Evolutionary conservation across 176 grass and related monocot genomes (phyloP).

Genomic region (Luzula sylvatica): DNA sequence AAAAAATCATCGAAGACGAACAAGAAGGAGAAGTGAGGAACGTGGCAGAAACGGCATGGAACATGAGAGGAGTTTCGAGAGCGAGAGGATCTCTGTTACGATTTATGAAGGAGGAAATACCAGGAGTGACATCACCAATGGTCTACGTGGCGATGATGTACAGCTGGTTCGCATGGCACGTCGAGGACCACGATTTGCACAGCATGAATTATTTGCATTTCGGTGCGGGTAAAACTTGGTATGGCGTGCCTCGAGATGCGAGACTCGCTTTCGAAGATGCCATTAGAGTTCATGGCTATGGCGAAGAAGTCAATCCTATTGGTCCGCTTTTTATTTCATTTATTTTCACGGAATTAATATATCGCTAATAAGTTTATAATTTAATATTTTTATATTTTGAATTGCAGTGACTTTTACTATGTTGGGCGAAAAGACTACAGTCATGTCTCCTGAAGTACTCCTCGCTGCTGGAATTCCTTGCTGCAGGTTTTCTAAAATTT

Average conservation of each 20-base stretch:
- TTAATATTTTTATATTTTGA: not conserved
- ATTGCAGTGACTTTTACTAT: constrained; percentile 87
- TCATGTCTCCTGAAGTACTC: constrained; percentile 95
- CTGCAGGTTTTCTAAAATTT: constrained; percentile 77
- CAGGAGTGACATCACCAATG: constrained; percentile 96
- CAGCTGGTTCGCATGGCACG: constrained; percentile 99
- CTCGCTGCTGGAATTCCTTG: constrained; percentile 79
- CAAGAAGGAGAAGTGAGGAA: constrained; percentile 29
- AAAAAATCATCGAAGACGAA: constrained; percentile 12
- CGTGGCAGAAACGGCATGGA: constrained; percentile 90
- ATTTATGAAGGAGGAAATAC: constrained; percentile 80
- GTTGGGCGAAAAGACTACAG: constrained; percentile 87
- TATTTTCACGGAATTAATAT: not conserved
- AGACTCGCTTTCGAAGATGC: constrained; percentile 86
- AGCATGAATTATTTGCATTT: constrained; percentile 97
- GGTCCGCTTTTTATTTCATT: constrained; percentile 47
- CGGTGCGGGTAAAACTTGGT: constrained; percentile 87
- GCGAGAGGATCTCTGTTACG: constrained; percentile 60
- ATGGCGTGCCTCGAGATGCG: constrained; percentile 86
- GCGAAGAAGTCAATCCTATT: constrained; percentile 81
- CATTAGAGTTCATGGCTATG: constrained; percentile 73
- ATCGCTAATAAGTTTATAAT: not conserved
- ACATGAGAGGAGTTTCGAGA: constrained; percentile 83
- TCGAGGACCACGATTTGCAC: constrained; percentile 96
- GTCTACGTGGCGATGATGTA: constrained; percentile 96